These are phyloP conservation scores for Clitopilus passeckerianus DNA, from an alignment of 768 basidiomycete species.

Conservation along the genomic window DNA sequence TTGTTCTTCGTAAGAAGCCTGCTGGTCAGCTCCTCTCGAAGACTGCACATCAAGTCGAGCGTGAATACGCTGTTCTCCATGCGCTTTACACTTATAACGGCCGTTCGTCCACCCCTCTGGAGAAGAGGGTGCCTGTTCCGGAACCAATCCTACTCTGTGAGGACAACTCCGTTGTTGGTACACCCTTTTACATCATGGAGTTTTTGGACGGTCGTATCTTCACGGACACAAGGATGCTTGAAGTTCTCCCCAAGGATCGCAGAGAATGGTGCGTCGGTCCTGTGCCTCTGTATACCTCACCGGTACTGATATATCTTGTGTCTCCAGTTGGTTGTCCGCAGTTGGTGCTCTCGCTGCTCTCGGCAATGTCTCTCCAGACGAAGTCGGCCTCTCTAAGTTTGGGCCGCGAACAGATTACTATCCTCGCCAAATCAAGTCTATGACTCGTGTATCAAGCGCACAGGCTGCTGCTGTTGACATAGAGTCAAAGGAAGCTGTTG, in stretches of 20 bases:
- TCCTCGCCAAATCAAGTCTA: slow-evolving; percentile 88
- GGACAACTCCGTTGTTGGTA: slow-evolving; percentile 73
- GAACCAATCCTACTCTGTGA: slow-evolving; percentile 81
- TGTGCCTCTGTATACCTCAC: slow-evolving; percentile 1
- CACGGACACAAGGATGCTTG: slow-evolving; percentile 75
- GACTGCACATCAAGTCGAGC: slow-evolving; percentile 94
- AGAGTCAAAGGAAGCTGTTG: slow-evolving; percentile 54
- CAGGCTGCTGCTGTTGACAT: slow-evolving; percentile 69
- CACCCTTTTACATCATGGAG: slow-evolving; percentile 96
- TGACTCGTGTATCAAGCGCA: slow-evolving; percentile 74
- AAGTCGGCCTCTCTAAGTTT: slow-evolving; percentile 65
- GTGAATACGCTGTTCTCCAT: slow-evolving; percentile 79
- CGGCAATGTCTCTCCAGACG: slow-evolving; percentile 55
- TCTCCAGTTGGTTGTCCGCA: slow-evolving; percentile 71
- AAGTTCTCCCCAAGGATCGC: slow-evolving; percentile 56
- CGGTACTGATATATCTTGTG: not conserved
- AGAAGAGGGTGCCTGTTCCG: slow-evolving; percentile 74
- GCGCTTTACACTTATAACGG: slow-evolving; percentile 77
- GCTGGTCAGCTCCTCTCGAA: slow-evolving; percentile 80
- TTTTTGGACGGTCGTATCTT: slow-evolving; percentile 94
- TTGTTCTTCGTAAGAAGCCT: slow-evolving; percentile 92
- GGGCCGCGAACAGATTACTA: slow-evolving; percentile 81
- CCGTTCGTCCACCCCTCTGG: slow-evolving; percentile 40
- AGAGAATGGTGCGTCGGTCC: slow-evolving; percentile 56
- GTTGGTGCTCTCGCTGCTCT: slow-evolving; percentile 67